phyloP scores from a whole-genome alignment of 805 yeast species.

The Candida insectorum region DNA sequence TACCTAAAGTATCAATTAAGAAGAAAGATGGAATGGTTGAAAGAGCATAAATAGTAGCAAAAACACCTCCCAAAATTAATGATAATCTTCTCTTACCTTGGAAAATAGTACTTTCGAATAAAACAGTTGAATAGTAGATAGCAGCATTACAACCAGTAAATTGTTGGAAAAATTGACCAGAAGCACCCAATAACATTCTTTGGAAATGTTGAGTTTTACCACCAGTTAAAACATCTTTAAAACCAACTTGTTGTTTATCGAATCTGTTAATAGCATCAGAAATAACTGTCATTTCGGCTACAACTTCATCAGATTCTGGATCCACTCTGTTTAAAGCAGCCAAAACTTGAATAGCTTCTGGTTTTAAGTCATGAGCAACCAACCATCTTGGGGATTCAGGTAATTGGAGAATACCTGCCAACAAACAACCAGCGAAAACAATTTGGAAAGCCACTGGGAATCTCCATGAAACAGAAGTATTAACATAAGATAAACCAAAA shows the following conservation, averaged over 20 bases:
- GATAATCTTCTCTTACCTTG: constrained; percentile 46
- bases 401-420: constrained; percentile 40
- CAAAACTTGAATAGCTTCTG: constrained; percentile 36
- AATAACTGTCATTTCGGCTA: constrained; percentile 44
- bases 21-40: constrained; percentile 46
- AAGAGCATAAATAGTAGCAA: constrained; percentile 58
- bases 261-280: constrained; percentile 51
- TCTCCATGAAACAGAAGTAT: constrained; percentile 41
- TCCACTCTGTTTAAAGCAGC: constrained; percentile 36
- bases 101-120: constrained; percentile 60
- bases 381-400: constrained; percentile 79
- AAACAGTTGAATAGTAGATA: constrained; percentile 84
- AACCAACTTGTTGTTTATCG: constrained; percentile 41
- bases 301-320: constrained; percentile 35
- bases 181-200: constrained; percentile 59
- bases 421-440: constrained; percentile 47
- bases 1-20: constrained; percentile 40
- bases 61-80: constrained; percentile 62
- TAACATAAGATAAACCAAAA: constrained; percentile 63
- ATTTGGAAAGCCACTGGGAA: constrained; percentile 58
- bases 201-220: constrained; percentile 61
- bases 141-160: constrained; percentile 89
- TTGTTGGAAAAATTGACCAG: constrained; percentile 81
- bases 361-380: constrained; percentile 41
- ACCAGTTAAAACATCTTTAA: constrained; percentile 43